These are phyloP conservation scores for Trypanosoma rangeli DNA, from an alignment of 208 protist genomes.

Conservation along the genomic window DNA sequence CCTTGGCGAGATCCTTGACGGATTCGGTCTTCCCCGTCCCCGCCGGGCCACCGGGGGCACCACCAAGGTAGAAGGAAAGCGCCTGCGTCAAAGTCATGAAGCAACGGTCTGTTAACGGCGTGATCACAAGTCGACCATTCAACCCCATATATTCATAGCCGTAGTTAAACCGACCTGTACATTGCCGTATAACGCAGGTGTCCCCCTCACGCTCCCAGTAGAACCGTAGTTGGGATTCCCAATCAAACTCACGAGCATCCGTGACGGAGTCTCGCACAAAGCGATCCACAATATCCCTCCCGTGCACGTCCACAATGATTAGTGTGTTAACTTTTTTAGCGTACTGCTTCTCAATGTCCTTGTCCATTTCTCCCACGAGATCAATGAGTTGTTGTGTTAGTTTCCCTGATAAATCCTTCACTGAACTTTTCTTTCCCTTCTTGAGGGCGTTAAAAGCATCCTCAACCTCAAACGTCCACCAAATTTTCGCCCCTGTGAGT, in stretches of 20 bases:
- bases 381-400: slow-evolving; percentile 94
- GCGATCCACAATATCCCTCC: slow-evolving; percentile 98
- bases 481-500: slow-evolving; percentile 97
- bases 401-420: slow-evolving; percentile 95
- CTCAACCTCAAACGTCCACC: slow-evolving; percentile 99
- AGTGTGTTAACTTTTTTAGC: slow-evolving; percentile 99
- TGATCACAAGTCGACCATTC: slow-evolving; percentile 99
- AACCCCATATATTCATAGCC: slow-evolving; percentile 99
- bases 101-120: slow-evolving; percentile 98
- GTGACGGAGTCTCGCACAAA: slow-evolving; percentile 98
- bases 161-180: slow-evolving; percentile 96
- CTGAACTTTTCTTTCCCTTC: slow-evolving; percentile 95
- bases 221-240: slow-evolving; percentile 99
- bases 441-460: slow-evolving; percentile 93
- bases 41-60: slow-evolving; percentile 94
- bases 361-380: slow-evolving; percentile 95
- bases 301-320: slow-evolving; percentile 99
- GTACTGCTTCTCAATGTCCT: slow-evolving; percentile 90
- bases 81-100: slow-evolving; percentile 99
- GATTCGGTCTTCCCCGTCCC: slow-evolving; percentile 98
- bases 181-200: slow-evolving; percentile 96
- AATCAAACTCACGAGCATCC: slow-evolving; percentile 98
- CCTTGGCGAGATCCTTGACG: slow-evolving; percentile 98
- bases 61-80: slow-evolving; percentile 97
- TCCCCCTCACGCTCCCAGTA: slow-evolving; percentile 97